Percentiles rank a stretch among this genome's conserved stretches.
phyloP scores from a whole-genome alignment of 257 asterid genomes.

The Petrea volubilis region DNA sequence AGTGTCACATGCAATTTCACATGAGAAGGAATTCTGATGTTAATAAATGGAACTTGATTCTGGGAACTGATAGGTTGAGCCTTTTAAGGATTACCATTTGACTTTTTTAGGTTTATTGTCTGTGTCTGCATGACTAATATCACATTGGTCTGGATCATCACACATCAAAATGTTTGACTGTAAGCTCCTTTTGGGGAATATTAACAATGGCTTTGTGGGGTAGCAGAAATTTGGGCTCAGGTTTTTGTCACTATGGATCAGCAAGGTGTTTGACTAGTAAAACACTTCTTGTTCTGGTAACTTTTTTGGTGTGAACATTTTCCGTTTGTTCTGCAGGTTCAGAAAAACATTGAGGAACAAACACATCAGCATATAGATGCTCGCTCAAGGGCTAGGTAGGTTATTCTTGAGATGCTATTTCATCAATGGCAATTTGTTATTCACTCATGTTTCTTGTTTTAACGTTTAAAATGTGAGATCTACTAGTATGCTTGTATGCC shows the following conservation, averaged over 20 bases:
- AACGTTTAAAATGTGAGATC: not conserved
- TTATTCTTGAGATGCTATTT: not conserved
- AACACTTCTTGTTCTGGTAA: slow-evolving; percentile 28
- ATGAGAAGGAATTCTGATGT: not conserved
- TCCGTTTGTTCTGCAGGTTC: slow-evolving; percentile 38
- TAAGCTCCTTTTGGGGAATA: not conserved
- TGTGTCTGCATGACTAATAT: not conserved
- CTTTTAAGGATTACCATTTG: not conserved
- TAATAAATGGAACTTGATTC: not conserved
- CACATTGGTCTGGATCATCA: not conserved
- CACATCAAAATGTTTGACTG: slow-evolving; percentile 6
- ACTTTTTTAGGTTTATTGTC: not conserved
- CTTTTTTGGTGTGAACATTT: not conserved
- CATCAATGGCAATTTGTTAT: not conserved
- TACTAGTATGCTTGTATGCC: not conserved
- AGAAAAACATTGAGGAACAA: slow-evolving; percentile 53
- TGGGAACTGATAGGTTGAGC: not conserved
- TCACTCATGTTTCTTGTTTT: not conserved
- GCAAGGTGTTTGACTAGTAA: slow-evolving; percentile 20
- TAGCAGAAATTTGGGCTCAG: not conserved
- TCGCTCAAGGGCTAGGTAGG: slow-evolving; percentile 62
- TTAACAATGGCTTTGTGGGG: not conserved
- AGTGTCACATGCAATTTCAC: not conserved
- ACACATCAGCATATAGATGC: slow-evolving; percentile 63
- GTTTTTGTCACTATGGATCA: not conserved